Conservation (phyloP, 495 filamentous ascomycete genomes). For the Daldinia concentrica region DNA sequence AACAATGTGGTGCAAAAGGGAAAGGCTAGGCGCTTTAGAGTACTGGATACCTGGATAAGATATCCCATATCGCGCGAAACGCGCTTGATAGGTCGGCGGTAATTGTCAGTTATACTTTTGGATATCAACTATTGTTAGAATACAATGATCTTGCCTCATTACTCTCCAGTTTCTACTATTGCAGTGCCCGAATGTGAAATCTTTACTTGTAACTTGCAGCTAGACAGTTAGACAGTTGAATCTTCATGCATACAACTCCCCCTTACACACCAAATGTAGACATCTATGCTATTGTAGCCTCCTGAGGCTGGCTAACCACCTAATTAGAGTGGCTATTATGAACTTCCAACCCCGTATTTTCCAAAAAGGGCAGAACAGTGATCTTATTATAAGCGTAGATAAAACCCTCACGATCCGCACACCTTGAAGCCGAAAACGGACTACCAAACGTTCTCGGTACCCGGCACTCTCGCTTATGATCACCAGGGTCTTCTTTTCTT, state of each 20-base stretch:
- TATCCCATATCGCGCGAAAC: constrained; percentile 38
- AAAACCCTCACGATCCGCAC: not conserved
- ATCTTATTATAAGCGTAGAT: not conserved
- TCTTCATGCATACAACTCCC: not conserved
- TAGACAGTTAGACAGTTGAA: not conserved
- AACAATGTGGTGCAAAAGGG: constrained; percentile 10
- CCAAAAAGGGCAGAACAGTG: not conserved
- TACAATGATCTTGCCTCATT: constrained; percentile 1
- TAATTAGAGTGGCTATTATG: not conserved
- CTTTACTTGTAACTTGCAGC: not conserved
- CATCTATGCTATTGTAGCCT: not conserved
- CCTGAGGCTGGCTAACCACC: not conserved
- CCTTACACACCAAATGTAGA: not conserved
- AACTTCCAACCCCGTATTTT: constrained; percentile 1
- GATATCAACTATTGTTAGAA: constrained; percentile 27
- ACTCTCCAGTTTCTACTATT: not conserved
- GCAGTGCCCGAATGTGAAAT: not conserved
- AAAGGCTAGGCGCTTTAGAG: constrained; percentile 29
- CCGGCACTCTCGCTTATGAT: constrained; percentile 8
- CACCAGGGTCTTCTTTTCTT: constrained; percentile 17
- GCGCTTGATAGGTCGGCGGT: constrained; percentile 39
- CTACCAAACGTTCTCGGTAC: not conserved
- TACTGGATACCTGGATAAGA: constrained; percentile 27
- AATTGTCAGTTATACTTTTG: constrained; percentile 15
- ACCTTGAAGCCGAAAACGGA: not conserved